Evolutionary conservation across 192 early-diverging fungal genomes (phyloP), one percentile per base, ranked within the genome.

Genomic region (Backusella macrospora): DNA sequence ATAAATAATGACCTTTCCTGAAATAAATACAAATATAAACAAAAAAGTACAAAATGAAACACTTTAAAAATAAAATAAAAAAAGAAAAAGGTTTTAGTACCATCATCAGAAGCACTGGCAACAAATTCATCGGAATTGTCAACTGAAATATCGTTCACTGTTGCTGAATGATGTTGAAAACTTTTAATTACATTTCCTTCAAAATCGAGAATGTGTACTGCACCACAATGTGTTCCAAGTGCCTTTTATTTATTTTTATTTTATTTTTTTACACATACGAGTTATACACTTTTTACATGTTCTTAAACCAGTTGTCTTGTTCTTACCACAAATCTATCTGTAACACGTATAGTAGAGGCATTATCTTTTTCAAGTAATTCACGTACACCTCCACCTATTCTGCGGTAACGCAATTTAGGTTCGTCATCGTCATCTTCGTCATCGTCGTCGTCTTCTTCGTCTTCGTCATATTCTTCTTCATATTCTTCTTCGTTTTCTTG

Each of bases 61-160:
- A 59, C 21, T 23, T 26, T 0, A 42, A 47, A 38, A 65, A 65
- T n/a, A n/a, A 39, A 13, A 59, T 34, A 26, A 18, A 59, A 10
- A 37, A 23, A 59, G 12, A 44, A 12, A 21, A 42, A 55, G 63
- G 63, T 23, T 10, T 55, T 8, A 34, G 62, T 86, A 91, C 94
- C 97, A 80, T 98, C 97, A 71, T 96, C 94, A 26, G 93, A 93
- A 4, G 96, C 94, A 78, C 92, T 96, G 9, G 94, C 96, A 47
- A 98, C 90, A 72, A 87, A 98, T 80, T 99, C 98, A 62, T 88
- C 94, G 42, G 85, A 83, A 14, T 84, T 67, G 75, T 99, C 98
- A 67, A 98, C 91, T 73, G 90, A 90, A 68, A 99, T 79, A 68
- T 92, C 89, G 73, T 92, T 96, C 6, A 99, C 95, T 0, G 95